Evolutionary conservation across 495 filamentous ascomycete genomes (phyloP), one percentile per base, ranked within the genome.

Genomic region (Evernia prunastri): DNA sequence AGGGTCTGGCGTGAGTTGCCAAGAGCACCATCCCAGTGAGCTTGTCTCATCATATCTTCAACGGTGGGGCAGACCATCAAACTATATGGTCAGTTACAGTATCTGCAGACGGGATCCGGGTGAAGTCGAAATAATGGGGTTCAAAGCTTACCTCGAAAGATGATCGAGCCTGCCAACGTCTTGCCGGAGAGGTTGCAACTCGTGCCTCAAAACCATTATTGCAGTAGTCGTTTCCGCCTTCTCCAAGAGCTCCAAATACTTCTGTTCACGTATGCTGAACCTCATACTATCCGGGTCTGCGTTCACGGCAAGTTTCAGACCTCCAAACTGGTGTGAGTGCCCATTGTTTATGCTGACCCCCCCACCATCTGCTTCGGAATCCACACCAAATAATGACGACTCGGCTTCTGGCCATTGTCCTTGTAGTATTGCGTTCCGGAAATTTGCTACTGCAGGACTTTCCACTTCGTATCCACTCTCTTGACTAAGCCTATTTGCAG

Each of bases 391-490:
- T 45, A 99, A 76, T 61, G 97, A 78, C 49, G 81, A 79, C 75
- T 99, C 94, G 29, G 94, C 95, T 73, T 89, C 85, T 25, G 76
- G 68, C 94, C 94, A 99, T 64, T 87, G 79, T 31, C 94, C 94
- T 53, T 85, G 80, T 51, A 96, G 75, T 42, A 99, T 84, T 13
- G 94, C 90, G 66, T 77, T 84, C 58, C 92, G 79, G 68, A 99
- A 97, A 13, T 88, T 84, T 33, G 91, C 88, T 49, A 97, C 94
- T 8, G 86, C 84, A 18, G 87, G 82, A 59, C 84, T 93, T 74
- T 99, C 94, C 63, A 99, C 79, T 71, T 92, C 84, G 74, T 84
- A 96, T 9, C 93, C 93, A 69, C 92, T 97, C 75, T 93, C 90
- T 60, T 86, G 78, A 70, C 81, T 86, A 63, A 99, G 78, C 64